Evolutionary conservation across 495 filamentous ascomycete species (phyloP), one percentile per base, ranked within the genome.

Genomic region (Annulohypoxylon bovei): DNA sequence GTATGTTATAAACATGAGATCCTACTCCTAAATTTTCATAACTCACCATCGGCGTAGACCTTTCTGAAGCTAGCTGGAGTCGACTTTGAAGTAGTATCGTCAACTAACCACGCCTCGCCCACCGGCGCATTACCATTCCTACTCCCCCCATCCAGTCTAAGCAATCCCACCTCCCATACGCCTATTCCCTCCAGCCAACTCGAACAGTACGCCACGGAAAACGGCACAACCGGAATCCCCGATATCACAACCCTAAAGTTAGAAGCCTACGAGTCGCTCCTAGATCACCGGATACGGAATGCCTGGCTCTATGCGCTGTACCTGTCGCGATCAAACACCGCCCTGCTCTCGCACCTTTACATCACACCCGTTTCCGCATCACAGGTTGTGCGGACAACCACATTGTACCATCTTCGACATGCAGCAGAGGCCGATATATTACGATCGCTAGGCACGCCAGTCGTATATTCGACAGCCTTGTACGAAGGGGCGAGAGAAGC

Each of bases 21-120:
- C 44, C 42, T 28, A 44, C 20, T 33, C 42, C 12, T 12, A 42
- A 16, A 18, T 28, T 46, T 8, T 22, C 52, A 44, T 68, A 33
- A 37, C 46, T 50, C 20, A 66, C 49, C 62, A 39, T 50, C 67
- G 42, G 35, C 30, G 25, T 78, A 98, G 94, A 88, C 93, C 57
- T 97, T 94, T 80, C 83, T 99, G 61, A 93, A 88, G 74, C 90
- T 98, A 73, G 82, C 86, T 63, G 85, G 85, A 18, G 84, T 97
- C 40, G 77, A 88, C n/a, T 92, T 92, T 75, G 80, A 82, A 53
- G 81, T 89, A n/a, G 80, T 89, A 12, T 79, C 92, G 8, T 95
- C 94, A 16, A 97, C 88, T 67, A 98, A 98, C 78, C 95, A 98
- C 79, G 93, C 95, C 40, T 97, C 94, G 11, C 95, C 95, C 0